Percentiles rank a stretch among this genome's conserved stretches.
Conservation (phyloP, 106 monocot genomes). For the Chionographis japonica region DNA sequence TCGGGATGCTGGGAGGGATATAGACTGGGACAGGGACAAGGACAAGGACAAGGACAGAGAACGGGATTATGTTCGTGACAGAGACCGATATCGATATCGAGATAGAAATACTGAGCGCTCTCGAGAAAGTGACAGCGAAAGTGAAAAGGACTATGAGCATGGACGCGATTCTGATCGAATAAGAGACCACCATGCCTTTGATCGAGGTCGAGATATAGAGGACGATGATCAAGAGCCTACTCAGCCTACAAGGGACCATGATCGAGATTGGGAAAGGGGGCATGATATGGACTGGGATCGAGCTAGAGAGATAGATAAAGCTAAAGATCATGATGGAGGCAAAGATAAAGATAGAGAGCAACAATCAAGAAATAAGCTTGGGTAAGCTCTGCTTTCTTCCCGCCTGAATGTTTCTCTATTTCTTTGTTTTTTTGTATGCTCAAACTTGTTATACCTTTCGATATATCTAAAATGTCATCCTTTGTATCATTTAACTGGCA, state of each 20-base stretch:
- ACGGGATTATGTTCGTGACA: conserved; percentile 29
- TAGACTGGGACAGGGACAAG: conserved; percentile 52
- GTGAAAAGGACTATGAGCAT: conserved; percentile 48
- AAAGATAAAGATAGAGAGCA: conserved; percentile 44
- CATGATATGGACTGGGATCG: conserved; percentile 42
- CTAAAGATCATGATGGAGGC: conserved; percentile 38
- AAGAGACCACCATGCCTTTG: conserved; percentile 43
- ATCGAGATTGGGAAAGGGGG: conserved; percentile 49
- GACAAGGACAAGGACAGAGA: conserved; percentile 13
- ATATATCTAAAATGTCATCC: no score
- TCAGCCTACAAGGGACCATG: conserved; percentile 13
- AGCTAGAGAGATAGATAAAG: conserved; percentile 42
- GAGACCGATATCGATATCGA: no score
- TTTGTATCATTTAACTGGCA: no score
- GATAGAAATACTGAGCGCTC: conserved; percentile 49
- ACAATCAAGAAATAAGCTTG: conserved; percentile 33
- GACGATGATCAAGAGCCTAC: conserved; percentile 32
- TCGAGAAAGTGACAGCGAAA: conserved; percentile 45
- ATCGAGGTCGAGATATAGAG: conserved; percentile 40
- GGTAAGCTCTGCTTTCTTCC: conserved; percentile 28
- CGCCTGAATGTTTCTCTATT: no score
- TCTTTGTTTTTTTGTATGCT: no score
- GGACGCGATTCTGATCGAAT: conserved; percentile 39
- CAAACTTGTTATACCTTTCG: no score
- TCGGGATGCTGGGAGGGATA: conserved; percentile 50